These are phyloP conservation scores for Zoysia japonica DNA, from an alignment of 176 grass and related monocot genomes.

Conservation along the genomic window DNA sequence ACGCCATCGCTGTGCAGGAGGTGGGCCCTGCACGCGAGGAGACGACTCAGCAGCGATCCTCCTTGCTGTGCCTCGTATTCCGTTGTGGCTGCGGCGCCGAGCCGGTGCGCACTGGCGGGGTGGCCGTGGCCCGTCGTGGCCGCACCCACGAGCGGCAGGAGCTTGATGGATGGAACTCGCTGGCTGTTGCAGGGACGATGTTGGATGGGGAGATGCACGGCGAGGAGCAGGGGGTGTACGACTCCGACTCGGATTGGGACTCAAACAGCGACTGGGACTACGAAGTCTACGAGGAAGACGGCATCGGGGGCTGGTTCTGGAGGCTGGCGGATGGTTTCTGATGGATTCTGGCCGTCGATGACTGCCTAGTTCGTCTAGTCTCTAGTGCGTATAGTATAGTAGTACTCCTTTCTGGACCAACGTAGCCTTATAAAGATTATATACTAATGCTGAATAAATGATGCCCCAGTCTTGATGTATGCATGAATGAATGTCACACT, in stretches of 20 bases:
- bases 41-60: background rate
- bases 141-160: background rate
- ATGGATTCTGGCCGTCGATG: background rate
- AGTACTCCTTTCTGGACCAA: background rate
- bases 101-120: background rate
- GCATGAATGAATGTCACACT: background rate
- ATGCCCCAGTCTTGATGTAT: background rate
- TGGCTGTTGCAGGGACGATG: background rate
- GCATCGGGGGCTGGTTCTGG: constrained; percentile 48
- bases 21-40: no score
- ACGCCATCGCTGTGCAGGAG: background rate
- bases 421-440: background rate
- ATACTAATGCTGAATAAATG: constrained; percentile 22
- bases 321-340: constrained; percentile 39
- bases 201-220: background rate
- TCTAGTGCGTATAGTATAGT: background rate
- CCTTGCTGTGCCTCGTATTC: constrained; percentile 30
- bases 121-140: background rate
- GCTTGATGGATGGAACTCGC: background rate
- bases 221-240: background rate
- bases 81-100: constrained; percentile 7
- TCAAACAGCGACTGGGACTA: constrained; percentile 46
- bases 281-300: background rate
- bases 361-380: no score
- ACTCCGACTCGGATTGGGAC: constrained; percentile 31